Evolutionary conservation across 1,139 yeast species (phyloP), one percentile per base, ranked within the genome.

Genomic region (Candida sanyaensis): DNA sequence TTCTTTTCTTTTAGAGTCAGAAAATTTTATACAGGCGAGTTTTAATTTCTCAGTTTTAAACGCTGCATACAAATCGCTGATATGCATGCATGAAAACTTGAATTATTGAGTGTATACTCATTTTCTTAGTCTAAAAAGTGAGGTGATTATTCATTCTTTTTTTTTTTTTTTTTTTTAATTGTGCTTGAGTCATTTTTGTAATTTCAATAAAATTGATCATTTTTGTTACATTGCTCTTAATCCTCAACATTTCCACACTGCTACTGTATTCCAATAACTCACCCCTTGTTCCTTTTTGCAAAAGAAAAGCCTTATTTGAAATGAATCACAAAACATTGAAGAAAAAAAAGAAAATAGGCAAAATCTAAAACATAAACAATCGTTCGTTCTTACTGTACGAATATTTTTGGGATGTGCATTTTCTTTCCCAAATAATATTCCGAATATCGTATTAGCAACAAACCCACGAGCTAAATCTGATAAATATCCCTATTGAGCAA

Each of bases 101-200:
- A 26, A 26, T 17, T 17, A 17, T 17, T 17, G 21, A 17, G 21
- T n/a, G n/a, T 17, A 17, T 17, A 17, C 21, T 17, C 21, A 3
- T 17, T 17, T 17, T 17, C 21, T 17, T 17, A 17, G 21, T 17
- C 3, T 17, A 17, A 38, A 38, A 43, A 38, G 42, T 43, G 46
- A 43, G 46, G 46, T 43, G 46, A 43, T 43, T 31, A 31, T 41
- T 32, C 43, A 24, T 41, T 41, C 13, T 28, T 13, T 9, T 37
- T 5, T 24, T 37, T 37, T n/a, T n/a, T n/a, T n/a, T n/a, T n/a
- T n/a, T n/a, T n/a, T n/a, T n/a, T n/a, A n/a, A 9, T 24, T 12
- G n/a, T 36, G 9, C 23, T 2, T 36, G 9, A 9, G 28, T 36
- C 29, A 12, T 13, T 8, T 13, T 37, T 37, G 41, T 36, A 17